Percentiles rank a stretch among this genome's conserved stretches.
Conservation (phyloP, 768 basidiomycete genomes). For the Tulasnella sp. region DNA sequence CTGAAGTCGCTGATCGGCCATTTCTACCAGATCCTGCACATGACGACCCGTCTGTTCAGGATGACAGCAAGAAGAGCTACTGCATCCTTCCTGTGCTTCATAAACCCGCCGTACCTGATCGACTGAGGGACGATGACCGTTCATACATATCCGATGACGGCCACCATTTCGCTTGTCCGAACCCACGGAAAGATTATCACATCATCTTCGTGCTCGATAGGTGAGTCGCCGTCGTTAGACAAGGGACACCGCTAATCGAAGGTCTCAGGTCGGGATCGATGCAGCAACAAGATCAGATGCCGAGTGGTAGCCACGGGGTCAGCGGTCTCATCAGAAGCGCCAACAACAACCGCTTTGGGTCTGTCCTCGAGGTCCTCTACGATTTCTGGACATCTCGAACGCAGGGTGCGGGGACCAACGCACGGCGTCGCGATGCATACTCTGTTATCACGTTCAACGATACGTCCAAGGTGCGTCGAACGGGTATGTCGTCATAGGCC, state of each 20-base stretch:
- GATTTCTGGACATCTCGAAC: neutral
- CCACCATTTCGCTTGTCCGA: slow-evolving; percentile 40
- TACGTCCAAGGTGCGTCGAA: neutral
- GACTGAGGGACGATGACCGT: slow-evolving; percentile 18
- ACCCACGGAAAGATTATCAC: slow-evolving; percentile 46
- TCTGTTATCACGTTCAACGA: neutral
- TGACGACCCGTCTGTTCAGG: neutral
- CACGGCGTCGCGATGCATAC: neutral
- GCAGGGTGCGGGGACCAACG: neutral
- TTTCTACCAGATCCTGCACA: neutral
- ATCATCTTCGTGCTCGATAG: slow-evolving; percentile 47
- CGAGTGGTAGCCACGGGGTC: neutral
- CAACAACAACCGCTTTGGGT: neutral
- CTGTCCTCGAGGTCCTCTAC: neutral
- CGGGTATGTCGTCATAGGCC: neutral
- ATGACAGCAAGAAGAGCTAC: no score
- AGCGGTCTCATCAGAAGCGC: neutral
- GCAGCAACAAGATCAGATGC: neutral
- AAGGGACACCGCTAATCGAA: neutral
- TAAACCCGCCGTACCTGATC: neutral
- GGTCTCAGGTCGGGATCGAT: neutral
- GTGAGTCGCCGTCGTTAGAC: slow-evolving; percentile 22
- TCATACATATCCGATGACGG: slow-evolving; percentile 48
- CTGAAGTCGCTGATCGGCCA: neutral
- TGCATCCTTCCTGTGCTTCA: neutral